Percentiles rank a stretch among this genome's conserved stretches.
Conservation (phyloP, 768 basidiomycete species). For the Trametes coccinea region DNA sequence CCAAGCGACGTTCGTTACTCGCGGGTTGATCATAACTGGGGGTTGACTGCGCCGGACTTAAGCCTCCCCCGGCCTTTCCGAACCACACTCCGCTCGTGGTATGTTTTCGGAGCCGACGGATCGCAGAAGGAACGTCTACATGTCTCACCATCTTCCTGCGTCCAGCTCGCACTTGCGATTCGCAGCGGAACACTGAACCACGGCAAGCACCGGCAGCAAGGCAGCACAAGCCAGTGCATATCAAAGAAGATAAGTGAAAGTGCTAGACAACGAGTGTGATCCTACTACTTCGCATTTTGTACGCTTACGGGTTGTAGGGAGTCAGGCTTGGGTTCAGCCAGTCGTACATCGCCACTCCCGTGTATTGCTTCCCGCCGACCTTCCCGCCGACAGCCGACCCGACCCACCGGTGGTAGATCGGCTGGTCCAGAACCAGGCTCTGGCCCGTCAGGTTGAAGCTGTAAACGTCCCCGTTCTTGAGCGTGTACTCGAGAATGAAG, state of each 20-base stretch:
- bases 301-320: constrained; percentile 3
- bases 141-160: too few relatives aligned
- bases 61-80: too few relatives aligned
- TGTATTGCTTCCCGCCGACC: constrained; percentile 9
- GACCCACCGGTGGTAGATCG: constrained; percentile 30
- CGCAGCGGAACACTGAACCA: not conserved
- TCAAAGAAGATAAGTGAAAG: too few relatives aligned
- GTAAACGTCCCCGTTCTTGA: constrained; percentile 24
- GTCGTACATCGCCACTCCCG: constrained; percentile 10
- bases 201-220: too few relatives aligned
- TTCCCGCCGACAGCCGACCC: constrained; percentile 19
- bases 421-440: constrained; percentile 22
- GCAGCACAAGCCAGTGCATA: too few relatives aligned
- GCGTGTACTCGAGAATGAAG: constrained; percentile 26
- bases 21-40: too few relatives aligned
- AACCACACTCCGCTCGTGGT: not conserved
- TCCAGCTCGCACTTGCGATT: too few relatives aligned
- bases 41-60: too few relatives aligned
- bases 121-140: not conserved
- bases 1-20: not conserved
- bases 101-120: not conserved
- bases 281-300: not conserved
- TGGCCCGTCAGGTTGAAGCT: constrained; percentile 25
- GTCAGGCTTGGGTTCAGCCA: constrained; percentile 21
- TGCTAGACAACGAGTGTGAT: not conserved